Base-by-base conservation (phyloP, 495 filamentous ascomycete species). In the Aspergillus leporis region DNA sequence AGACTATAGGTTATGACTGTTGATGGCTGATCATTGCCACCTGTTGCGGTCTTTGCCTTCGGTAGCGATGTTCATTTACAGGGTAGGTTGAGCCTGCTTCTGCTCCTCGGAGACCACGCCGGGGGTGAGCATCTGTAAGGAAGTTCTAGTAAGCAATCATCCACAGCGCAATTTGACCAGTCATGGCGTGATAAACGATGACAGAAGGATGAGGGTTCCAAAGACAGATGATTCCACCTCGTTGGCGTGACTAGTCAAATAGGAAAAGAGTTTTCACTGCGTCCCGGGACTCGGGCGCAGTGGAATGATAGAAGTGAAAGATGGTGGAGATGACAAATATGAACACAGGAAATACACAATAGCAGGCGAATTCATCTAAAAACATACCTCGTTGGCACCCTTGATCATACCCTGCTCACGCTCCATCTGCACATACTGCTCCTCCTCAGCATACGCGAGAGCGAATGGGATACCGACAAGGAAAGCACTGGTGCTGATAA, bases 381-480 rank as follows among this genome's bases (percentile, higher is more conserved):
- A 56, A 80, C 83, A 66, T 73, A 87, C 85, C 77, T 88, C 84
- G 67, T 85, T 85, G 57, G 82, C 90, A 72, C 86, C 84, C 82
- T 90, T 85, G 83, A 96, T 93, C 90, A 96, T 93, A 74, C 87
- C 86, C 87, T 93, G 89, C 81, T 97, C 93, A 75, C 90, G 87
- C 84, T 98, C 94, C 91, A 94, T 92, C 82, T 97, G 93, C 59
- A 90, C 78, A 69, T 94, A 83, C 80, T 95, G 88, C 81, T 97
- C 92, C 76, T 99, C 94, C 80, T 99, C 95, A 53, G 88, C 85
- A 74, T 90, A 91, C 45, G 92, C 92, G 58, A 99, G 81, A 55
- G 91, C 91, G 82, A 89, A 98, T 25, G 94, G 95, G 51, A 98
- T 90, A 69, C 90, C 91, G 57, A 99, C 74, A 66, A 99, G 75